Conservation (phyloP, 2,329 filamentous ascomycete genomes). For the Fusarium tupiense region DNA sequence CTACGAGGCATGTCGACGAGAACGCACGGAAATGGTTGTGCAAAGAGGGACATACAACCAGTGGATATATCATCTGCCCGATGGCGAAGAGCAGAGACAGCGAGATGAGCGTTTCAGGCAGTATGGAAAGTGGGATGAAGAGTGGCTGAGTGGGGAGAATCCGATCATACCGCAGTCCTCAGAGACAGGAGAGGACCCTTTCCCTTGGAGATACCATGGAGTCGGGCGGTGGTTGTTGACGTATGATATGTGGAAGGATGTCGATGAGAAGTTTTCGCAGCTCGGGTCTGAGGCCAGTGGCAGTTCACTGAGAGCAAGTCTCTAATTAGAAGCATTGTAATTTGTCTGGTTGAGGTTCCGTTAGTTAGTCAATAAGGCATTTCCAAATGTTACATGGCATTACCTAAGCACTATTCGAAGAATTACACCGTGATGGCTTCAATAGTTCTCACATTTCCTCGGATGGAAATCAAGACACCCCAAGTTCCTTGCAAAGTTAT, state of each 20-base stretch:
- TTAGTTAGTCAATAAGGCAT: not conserved
- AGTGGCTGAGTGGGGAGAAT: not conserved
- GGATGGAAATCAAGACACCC: not conserved
- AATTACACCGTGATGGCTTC: accelerated
- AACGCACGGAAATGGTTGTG: constrained; percentile 67
- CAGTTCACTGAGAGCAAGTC: not conserved
- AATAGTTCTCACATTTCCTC: accelerated
- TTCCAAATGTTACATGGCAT: accelerated
- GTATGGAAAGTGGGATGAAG: not conserved
- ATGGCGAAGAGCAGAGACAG: constrained; percentile 65
- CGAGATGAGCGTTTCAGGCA: constrained; percentile 41
- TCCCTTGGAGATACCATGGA: constrained; percentile 53
- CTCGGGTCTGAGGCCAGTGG: not conserved
- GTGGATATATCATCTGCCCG: constrained; percentile 68
- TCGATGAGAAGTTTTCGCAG: constrained; percentile 47
- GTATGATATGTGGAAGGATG: constrained; percentile 52
- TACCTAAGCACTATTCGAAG: accelerated
- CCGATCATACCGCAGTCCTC: constrained; percentile 24
- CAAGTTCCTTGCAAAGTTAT: not conserved
- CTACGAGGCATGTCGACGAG: not conserved
- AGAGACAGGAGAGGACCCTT: constrained; percentile 53
- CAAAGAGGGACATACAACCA: constrained; percentile 69
- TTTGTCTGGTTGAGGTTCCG: accelerated
- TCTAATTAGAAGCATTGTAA: not conserved
- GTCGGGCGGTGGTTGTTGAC: constrained; percentile 53